A percentile compares a stretch with the other conserved stretches of the same genome.
Conservation (phyloP, 257 asterid species). For the Henckelia pumila region DNA sequence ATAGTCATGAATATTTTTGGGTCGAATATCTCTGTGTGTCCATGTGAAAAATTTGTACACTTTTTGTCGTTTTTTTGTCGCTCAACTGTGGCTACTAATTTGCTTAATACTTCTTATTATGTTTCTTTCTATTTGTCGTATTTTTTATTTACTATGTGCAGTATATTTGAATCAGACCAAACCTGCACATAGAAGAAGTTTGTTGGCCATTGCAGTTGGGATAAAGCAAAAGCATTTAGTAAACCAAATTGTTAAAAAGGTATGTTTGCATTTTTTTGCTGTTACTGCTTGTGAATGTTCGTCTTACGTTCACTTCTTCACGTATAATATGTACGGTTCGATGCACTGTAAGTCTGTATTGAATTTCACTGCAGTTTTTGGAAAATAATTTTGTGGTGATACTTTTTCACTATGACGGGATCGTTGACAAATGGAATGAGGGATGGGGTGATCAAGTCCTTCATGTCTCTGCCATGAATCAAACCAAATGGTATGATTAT, state of each 20-base stretch:
- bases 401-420: constrained; percentile 54
- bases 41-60: not conserved
- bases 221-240: constrained; percentile 47
- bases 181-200: constrained; percentile 26
- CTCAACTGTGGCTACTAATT: no score
- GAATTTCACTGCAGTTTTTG: constrained; percentile 38
- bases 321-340: not conserved
- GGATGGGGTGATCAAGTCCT: constrained; percentile 40
- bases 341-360: not conserved
- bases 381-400: constrained; percentile 39
- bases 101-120: not conserved
- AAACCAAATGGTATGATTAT: constrained; percentile 43
- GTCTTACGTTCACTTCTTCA: not conserved
- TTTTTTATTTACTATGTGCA: not conserved
- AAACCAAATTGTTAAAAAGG: constrained; percentile 44
- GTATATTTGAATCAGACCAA: constrained; percentile 29
- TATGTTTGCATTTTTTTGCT: constrained; percentile 18
- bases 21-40: not conserved
- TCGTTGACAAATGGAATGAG: constrained; percentile 47
- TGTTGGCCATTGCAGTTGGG: constrained; percentile 54
- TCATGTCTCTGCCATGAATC: constrained; percentile 49
- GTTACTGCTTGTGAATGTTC: constrained; percentile 9
- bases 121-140: not conserved
- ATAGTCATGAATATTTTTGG: not conserved
- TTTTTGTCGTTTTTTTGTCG: no score